Percentiles rank a stretch among this genome's conserved stretches.
phyloP scores from a whole-genome alignment of 2,329 filamentous ascomycete genomes.

The Venturia aucupariae region DNA sequence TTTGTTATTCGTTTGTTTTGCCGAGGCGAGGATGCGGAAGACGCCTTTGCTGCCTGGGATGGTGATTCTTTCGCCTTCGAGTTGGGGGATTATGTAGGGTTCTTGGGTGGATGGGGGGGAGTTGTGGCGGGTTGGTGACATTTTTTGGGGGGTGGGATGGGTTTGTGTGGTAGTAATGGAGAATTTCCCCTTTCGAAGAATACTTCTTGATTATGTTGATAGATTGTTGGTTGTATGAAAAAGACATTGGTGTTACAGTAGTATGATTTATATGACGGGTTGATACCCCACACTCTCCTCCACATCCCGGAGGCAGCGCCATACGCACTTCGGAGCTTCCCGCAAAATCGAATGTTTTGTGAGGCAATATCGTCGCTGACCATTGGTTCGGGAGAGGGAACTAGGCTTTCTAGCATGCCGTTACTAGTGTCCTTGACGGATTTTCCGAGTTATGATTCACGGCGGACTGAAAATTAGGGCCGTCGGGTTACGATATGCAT shows the following conservation, averaged over 20 bases:
- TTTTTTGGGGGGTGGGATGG: background rate
- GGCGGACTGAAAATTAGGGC: background rate
- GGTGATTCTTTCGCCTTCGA: slow-evolving; percentile 40
- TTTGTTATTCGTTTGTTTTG: slow-evolving; percentile 39
- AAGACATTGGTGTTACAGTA: background rate
- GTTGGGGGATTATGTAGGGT: slow-evolving; percentile 39
- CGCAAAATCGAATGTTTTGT: background rate
- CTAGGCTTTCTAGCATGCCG: background rate
- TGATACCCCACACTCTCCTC: background rate
- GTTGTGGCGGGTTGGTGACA: background rate
- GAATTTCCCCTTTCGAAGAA: background rate
- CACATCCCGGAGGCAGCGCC: background rate
- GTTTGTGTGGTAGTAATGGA: background rate
- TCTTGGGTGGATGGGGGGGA: slow-evolving; percentile 31
- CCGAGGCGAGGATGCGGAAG: slow-evolving; percentile 42
- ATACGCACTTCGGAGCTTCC: background rate
- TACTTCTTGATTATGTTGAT: background rate
- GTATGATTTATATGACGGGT: background rate
- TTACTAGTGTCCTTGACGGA: background rate
- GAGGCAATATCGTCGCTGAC: background rate
- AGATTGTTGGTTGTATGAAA: background rate
- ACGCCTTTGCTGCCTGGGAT: slow-evolving; percentile 43
- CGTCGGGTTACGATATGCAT: background rate
- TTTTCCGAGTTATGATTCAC: background rate
- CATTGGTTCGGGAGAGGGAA: background rate